phyloP scores from a whole-genome alignment of 2,329 filamentous ascomycete species.

The Fusarium praegraminearum region DNA sequence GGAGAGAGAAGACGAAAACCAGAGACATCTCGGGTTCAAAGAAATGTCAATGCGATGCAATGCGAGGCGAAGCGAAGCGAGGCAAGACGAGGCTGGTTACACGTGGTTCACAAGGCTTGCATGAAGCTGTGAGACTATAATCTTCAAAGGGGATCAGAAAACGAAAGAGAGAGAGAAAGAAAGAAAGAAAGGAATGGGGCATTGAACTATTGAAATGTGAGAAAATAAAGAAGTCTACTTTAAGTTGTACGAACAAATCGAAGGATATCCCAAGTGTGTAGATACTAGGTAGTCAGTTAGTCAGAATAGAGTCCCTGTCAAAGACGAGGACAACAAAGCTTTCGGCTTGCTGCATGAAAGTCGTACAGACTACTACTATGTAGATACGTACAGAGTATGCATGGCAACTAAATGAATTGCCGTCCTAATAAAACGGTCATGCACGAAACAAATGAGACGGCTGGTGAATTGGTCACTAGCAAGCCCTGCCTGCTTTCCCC shows the following conservation, averaged over 20 bases:
- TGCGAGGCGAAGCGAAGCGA: background rate
- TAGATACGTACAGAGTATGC: background rate
- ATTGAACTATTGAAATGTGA: background rate
- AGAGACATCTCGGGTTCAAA: background rate
- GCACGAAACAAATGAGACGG: constrained; percentile 20
- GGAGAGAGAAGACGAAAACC: background rate
- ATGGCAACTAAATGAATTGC: background rate
- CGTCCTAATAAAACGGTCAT: constrained; percentile 7
- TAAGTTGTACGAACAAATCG: background rate
- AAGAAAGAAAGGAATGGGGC: background rate
- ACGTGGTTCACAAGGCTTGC: constrained; percentile 26
- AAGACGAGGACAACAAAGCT: background rate
- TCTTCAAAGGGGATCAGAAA: background rate
- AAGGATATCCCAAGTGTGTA: background rate
- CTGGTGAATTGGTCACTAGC: constrained; percentile 6
- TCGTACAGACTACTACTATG: background rate
- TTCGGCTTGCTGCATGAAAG: background rate
- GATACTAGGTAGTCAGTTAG: too few relatives aligned
- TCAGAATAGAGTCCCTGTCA: background rate
- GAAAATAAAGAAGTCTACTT: background rate
- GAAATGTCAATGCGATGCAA: background rate
- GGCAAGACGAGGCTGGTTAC: constrained; percentile 15
- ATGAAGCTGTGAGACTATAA: constrained; percentile 7
- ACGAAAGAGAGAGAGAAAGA: background rate
- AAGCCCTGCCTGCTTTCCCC: background rate